These are phyloP conservation scores for Didymella arachidicola DNA, from an alignment of 2,329 filamentous ascomycete species.

Conservation along the genomic window DNA sequence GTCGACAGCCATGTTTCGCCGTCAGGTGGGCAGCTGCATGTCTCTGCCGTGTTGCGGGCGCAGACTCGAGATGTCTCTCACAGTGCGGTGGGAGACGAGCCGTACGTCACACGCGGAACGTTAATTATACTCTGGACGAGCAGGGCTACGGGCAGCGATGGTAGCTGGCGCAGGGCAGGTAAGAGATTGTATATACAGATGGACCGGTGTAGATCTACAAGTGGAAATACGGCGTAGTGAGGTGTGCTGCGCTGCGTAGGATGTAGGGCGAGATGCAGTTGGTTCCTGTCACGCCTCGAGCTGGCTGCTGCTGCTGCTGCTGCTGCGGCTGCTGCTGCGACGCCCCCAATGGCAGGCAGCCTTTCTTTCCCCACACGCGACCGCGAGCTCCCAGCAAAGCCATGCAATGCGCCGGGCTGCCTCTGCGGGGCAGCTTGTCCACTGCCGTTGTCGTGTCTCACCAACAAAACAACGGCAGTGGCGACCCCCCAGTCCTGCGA, in stretches of 20 bases:
- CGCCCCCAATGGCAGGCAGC: background rate
- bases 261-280: background rate
- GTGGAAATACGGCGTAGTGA: background rate
- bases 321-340: background rate
- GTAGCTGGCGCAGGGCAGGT: background rate
- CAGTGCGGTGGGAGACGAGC: background rate
- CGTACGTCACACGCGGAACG: slow-evolving; percentile 11
- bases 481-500: background rate
- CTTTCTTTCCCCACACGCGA: slow-evolving; percentile 18
- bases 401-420: slow-evolving; percentile 1
- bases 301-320: background rate
- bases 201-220: background rate
- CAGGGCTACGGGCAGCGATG: background rate
- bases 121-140: no score
- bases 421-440: background rate
- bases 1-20: slow-evolving; percentile 50
- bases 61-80: background rate
- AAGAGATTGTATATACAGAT: background rate
- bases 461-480: background rate
- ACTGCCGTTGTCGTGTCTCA: background rate
- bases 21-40: slow-evolving; percentile 42
- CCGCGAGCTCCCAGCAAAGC: background rate
- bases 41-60: slow-evolving; percentile 28
- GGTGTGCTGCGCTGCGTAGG: slow-evolving; percentile 3
- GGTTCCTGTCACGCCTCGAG: background rate